Evolutionary conservation across 768 basidiomycete genomes (phyloP).

Genomic region (Calocybe gangraenosa): DNA sequence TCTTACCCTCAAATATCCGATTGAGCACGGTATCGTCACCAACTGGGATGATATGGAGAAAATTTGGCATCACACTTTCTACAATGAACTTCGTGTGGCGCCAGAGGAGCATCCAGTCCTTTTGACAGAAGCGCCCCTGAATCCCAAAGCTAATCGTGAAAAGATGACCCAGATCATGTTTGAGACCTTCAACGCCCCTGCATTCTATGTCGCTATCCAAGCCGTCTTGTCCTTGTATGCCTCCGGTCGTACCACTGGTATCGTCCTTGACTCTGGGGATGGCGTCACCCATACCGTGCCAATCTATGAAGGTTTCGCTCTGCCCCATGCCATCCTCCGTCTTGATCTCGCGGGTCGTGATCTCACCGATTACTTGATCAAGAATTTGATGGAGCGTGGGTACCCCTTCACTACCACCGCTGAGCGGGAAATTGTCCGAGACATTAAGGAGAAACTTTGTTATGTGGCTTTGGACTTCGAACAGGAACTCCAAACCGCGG

Average conservation of each 20-base stretch:
- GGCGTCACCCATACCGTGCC: constrained; percentile 96
- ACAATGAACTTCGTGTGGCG: constrained; percentile 91
- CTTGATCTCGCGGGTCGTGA: constrained; percentile 93
- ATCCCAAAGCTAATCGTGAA: constrained; percentile 91
- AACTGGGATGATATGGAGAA: constrained; percentile 99
- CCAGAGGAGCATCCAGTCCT: constrained; percentile 92
- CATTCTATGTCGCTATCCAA: constrained; percentile 91
- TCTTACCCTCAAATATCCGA: constrained; percentile 88
- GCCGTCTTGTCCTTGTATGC: constrained; percentile 90
- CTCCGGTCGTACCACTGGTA: constrained; percentile 91
- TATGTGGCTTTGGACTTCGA: constrained; percentile 95
- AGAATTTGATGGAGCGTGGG: constrained; percentile 86
- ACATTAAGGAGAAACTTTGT: constrained; percentile 97
- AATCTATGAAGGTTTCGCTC: constrained; percentile 91
- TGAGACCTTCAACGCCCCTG: constrained; percentile 91
- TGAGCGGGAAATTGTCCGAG: constrained; percentile 91
- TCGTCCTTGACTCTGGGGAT: constrained; percentile 95
- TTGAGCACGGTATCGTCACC: constrained; percentile 92
- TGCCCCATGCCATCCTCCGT: constrained; percentile 91
- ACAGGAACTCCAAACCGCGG: constrained; percentile 88
- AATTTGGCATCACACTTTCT: constrained; percentile 98
- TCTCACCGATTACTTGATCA: constrained; percentile 79
- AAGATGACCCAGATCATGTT: constrained; percentile 98
- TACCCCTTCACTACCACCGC: constrained; percentile 94
- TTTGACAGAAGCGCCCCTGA: constrained; percentile 87